Evolutionary conservation across 225 moss, liverwort and hornwort species (phyloP).

Genomic region (Pleurozium schreberi): DNA sequence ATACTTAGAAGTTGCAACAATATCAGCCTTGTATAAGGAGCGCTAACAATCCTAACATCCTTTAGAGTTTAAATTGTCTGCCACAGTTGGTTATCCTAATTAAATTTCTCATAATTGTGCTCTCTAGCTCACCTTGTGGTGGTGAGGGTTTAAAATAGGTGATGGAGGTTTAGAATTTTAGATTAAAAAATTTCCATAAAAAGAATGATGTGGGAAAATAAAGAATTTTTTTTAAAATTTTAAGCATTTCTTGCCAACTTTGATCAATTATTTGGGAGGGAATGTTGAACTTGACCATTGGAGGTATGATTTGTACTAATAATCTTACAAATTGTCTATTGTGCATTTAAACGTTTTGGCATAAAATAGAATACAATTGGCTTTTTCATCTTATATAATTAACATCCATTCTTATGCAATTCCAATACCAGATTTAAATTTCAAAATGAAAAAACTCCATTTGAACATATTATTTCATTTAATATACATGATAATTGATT

Average conservation of each 20-base stretch:
- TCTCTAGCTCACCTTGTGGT: too few relatives aligned
- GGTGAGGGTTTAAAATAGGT: not conserved
- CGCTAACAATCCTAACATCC: too few relatives aligned
- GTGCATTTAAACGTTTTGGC: too few relatives aligned
- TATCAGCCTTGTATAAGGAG: too few relatives aligned
- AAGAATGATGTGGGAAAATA: not conserved
- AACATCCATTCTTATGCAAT: not conserved
- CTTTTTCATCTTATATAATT: not conserved
- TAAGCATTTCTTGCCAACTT: not conserved
- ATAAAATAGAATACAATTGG: not conserved
- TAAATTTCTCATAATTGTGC: too few relatives aligned
- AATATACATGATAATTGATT: too few relatives aligned
- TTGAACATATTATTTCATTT: too few relatives aligned
- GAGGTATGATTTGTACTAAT: too few relatives aligned
- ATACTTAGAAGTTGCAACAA: too few relatives aligned
- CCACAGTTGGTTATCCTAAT: too few relatives aligned
- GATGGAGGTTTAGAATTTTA: not conserved
- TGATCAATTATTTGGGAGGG: not conserved
- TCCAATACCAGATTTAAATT: not conserved
- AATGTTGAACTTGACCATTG: not conserved
- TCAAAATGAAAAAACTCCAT: fast-evolving
- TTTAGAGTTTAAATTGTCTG: too few relatives aligned
- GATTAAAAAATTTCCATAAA: not conserved
- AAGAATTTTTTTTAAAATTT: not conserved
- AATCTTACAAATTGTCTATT: not conserved